Base-by-base conservation (phyloP, 441 rosid species). In the Mallotus repandus region DNA sequence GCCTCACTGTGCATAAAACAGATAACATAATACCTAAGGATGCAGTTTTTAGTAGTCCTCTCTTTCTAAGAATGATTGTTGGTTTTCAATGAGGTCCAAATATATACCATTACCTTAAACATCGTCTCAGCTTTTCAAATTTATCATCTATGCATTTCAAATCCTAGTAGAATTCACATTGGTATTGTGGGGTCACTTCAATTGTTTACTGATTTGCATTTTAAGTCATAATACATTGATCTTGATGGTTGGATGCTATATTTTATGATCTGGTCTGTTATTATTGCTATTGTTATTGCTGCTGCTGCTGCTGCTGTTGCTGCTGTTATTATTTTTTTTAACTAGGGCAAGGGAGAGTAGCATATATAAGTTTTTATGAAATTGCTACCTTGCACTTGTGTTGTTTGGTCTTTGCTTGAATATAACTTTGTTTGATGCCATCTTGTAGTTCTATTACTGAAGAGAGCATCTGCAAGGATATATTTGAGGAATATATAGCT, bases 401-500 rank as follows among this genome's bases (percentile, higher is more conserved):
- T n/a, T 58, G 13, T 48, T 45, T 56, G 48, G 41, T 21, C n/a
- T 66, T 25, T 49, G 14, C 22, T 35, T 7, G 43, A 12, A 58
- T 74, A 49, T 35, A 29, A 67, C 29, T 18, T 66, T 73, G 9
- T 61, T 69, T 21, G 63, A 15, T 72, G 64, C 21, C 43, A 6
- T 56, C n/a, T 12, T 66, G 64, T 16, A 96, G 99, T 84, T 83
- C 90, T 29, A 84, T 93, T 74, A 86, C 84, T n/a, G 98, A 89
- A 41, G 98, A 92, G 79, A 84, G 83, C 80, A 73, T 83, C 76
- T 84, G 92, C 77, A 85, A 52, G 81, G 93, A 89, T 82, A 81
- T 88, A 61, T 96, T 91, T 77, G 98, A 92, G 84, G 98, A 96
- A 65, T 92, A 88, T 74, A 69, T 87, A 68, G 73, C 81, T 60